Percentiles rank a stretch among this genome's conserved stretches.
These are phyloP conservation scores for Dipteronia sinensis DNA, from an alignment of 345 rosid genomes.

Conservation along the genomic window DNA sequence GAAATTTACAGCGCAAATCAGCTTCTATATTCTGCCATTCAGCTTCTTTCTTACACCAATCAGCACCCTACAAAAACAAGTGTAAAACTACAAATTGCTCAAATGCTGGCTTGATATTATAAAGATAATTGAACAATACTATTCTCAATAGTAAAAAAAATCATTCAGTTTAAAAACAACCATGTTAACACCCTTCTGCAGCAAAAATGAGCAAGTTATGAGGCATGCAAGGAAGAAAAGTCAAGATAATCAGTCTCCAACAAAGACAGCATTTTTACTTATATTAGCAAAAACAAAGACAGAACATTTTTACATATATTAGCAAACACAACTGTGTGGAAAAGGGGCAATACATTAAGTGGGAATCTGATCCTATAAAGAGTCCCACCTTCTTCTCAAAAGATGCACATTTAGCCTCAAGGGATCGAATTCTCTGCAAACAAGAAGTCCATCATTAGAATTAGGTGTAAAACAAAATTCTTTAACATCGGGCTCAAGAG, in stretches of 20 bases:
- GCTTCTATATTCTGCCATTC: conserved; percentile 57
- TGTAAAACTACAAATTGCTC: conserved; percentile 1
- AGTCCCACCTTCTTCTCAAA: conserved; percentile 58
- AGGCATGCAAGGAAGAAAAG: background rate
- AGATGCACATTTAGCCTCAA: conserved; percentile 64
- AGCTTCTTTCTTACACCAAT: conserved; percentile 47
- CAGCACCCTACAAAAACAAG: conserved; percentile 39
- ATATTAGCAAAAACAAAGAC: background rate
- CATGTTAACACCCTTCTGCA: background rate
- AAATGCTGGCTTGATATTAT: background rate
- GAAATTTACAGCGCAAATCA: conserved; percentile 44
- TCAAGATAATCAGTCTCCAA: background rate
- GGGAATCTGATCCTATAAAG: background rate
- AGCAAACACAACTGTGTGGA: background rate
- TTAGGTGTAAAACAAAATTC: background rate
- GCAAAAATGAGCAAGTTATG: background rate
- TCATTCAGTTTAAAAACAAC: background rate
- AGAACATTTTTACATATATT: background rate
- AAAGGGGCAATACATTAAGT: background rate
- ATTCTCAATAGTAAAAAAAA: background rate
- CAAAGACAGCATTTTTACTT: background rate
- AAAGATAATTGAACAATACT: background rate
- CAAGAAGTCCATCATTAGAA: background rate
- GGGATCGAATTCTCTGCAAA: conserved; percentile 60
- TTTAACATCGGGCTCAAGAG: conserved; percentile 3